Evolutionary conservation across 345 rosid genomes (phyloP).

Genomic region (Excoecaria cochinchinensis): DNA sequence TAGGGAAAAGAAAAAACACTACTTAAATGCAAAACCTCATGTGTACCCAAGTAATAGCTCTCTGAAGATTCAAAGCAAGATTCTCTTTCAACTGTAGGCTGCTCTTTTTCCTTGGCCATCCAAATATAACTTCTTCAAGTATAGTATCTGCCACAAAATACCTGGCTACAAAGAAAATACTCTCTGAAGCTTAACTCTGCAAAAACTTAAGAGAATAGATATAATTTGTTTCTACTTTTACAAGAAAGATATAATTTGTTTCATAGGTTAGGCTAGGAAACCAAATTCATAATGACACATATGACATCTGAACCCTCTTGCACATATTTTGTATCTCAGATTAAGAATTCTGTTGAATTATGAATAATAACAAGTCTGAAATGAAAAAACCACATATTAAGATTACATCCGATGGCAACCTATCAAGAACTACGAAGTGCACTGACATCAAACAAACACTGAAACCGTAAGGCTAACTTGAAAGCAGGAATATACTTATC

Average conservation of each 20-base stretch:
- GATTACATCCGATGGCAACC: neutral
- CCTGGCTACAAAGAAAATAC: slow-evolving; percentile 35
- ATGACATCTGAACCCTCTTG: neutral
- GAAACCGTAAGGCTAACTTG: neutral
- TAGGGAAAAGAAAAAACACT: slow-evolving; percentile 12
- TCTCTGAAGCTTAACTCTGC: slow-evolving; percentile 12
- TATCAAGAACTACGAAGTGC: slow-evolving; percentile 5
- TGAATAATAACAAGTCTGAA: neutral
- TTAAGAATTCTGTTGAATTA: neutral
- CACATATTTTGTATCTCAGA: neutral
- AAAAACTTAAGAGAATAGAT: neutral
- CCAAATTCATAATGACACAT: neutral
- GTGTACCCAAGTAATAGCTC: slow-evolving; percentile 83
- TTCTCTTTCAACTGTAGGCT: slow-evolving; percentile 58
- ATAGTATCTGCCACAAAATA: slow-evolving; percentile 85
- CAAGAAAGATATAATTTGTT: neutral
- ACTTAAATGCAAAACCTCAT: slow-evolving; percentile 16
- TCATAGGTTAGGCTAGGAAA: neutral
- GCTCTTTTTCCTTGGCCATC: slow-evolving; percentile 87
- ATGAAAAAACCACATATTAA: neutral
- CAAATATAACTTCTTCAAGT: slow-evolving; percentile 83
- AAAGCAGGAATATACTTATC: neutral
- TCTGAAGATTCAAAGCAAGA: slow-evolving; percentile 69
- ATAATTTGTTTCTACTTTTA: neutral
- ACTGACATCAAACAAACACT: neutral